Conservation (phyloP, 1,284 basidiomycete genomes). For the Irpex sp. region DNA sequence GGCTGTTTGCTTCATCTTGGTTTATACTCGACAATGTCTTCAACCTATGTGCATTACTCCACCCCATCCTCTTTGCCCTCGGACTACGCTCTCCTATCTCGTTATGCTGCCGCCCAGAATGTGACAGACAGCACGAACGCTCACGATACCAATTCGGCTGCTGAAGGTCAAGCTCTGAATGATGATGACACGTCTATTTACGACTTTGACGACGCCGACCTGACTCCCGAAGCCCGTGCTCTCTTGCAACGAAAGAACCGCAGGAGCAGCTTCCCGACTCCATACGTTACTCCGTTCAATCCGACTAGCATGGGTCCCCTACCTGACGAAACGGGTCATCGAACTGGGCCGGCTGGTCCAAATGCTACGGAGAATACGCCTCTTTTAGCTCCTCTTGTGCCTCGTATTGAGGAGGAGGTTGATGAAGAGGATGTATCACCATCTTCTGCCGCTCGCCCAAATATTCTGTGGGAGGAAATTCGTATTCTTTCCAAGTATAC, state of each 20-base stretch:
- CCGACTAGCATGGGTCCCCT: constrained; percentile 39
- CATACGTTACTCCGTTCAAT: constrained; percentile 38
- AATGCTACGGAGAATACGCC: constrained; percentile 56
- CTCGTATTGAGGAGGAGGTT: constrained; percentile 50
- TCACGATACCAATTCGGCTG: constrained; percentile 8
- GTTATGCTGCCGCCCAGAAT: constrained; percentile 45
- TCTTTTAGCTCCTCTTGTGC: constrained; percentile 54
- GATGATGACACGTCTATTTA: constrained; percentile 8
- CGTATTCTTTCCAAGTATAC: constrained; percentile 71
- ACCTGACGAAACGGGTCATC: constrained; percentile 33
- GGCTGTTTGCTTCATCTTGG: not conserved
- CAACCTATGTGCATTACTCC: constrained; percentile 56
- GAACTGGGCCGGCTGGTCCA: constrained; percentile 31
- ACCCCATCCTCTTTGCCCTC: constrained; percentile 66
- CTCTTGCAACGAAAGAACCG: constrained; percentile 24
- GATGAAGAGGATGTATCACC: constrained; percentile 39
- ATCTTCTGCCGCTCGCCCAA: constrained; percentile 31
- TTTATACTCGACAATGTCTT: constrained; percentile 39
- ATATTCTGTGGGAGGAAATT: constrained; percentile 67
- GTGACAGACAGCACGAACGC: constrained; percentile 1
- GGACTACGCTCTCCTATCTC: constrained; percentile 69
- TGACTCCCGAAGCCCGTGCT: constrained; percentile 19
- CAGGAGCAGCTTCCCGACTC: constrained; percentile 41
- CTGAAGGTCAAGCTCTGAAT: constrained; percentile 9
- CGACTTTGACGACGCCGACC: constrained; percentile 13